Base-by-base conservation (phyloP, 1,139 yeast genomes). In the Geotrichum histeridarum region DNA sequence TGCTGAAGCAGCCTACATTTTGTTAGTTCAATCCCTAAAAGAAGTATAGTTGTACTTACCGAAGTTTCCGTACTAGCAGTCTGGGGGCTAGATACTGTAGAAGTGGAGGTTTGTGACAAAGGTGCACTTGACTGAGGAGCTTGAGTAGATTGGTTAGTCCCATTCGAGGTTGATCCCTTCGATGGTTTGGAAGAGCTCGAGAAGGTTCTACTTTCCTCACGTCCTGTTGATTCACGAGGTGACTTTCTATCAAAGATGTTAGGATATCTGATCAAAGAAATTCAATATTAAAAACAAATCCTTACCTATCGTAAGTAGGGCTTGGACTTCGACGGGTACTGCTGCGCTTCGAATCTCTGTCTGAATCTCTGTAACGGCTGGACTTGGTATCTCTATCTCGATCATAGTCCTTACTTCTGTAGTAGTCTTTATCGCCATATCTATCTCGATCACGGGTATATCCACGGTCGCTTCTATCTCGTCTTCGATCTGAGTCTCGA, bases 211-310 rank as follows among this genome's bases (percentile, higher is more conserved):
- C 53, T 44, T 37, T 49, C 47, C 15, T 49, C 45, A 11, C 42
- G 55, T 15, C 48, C 55, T 31, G 60, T 57, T 48, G 68, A 69
- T 33, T 70, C 72, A 39, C 62, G 65, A 38, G 54, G 39, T 17
- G 35, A 18, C 22, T 31, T n/a, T 32, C 43, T 37, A 27, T 41
- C 30, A 42, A 8, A 38, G 22, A 22, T 30, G 35, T 47, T 17
- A 17, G 39, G 3, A 22, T 22, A 17, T 12, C 37, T 41, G 33
- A 11, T 12, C 17, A 4, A 4, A n/a, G 12, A 9, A 15, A 31
- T 22, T 2, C 15, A 17, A 39, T 15, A 11, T 8, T 17, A 37
- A 35, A 22, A 7, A 22, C 41, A 39, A 7, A 9, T 18, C 41
- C 48, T 44, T 15, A 46, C 51, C 51, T 39, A 14, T 44, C 41